Base-by-base conservation (phyloP, 768 basidiomycete species). In the Russula griseocarnosa region DNA sequence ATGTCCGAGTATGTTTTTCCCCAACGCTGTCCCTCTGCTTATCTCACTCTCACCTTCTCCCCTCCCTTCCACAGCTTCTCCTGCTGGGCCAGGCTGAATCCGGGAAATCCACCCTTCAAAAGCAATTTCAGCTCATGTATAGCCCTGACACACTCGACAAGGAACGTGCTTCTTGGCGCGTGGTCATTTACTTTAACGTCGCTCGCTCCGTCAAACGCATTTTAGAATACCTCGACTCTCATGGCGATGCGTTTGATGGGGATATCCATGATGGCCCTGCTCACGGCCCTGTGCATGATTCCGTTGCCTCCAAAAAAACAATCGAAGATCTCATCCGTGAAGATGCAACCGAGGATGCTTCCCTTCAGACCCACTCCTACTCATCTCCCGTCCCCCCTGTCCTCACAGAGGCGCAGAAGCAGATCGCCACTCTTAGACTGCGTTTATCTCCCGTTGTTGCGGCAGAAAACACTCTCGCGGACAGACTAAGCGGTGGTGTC, bases 91-190 rank as follows among this genome's bases (percentile, higher is more conserved):
- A 90, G 70, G 87, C 88, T 44, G 88, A 90, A 77, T 88, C 86
- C 53, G 87, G 87, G 69, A 89, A 90, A 71, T 86, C 86, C 36
- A 88, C 87, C 4, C 79, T 90, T 53, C 86, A 87, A 74, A 88
- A 88, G 71, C 88, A 88, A 70, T 89, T 87, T 69, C 88, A 90
- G 73, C 82, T 91, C 69, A 88, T 90, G 84, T 90, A 90, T 74
- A 84, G 82, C 63, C 90, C 87, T 3, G 79, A 82, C 62, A 77
- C 85, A 0, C 81, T 92, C 40, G 87, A 92, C 50, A 76, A 79
- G 56, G 87, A 88, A 75, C 84, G 87, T 26, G 81, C 85, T 0
- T 84, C 83, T 4, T 93, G 92, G 91, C 81, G 84, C 22, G 84
- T 88, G 3, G 85, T 92, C 34, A 86, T 93, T 34, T 90, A 89